These are phyloP conservation scores for Saccharomyces jurei DNA, from an alignment of 805 yeast species.

Conservation along the genomic window DNA sequence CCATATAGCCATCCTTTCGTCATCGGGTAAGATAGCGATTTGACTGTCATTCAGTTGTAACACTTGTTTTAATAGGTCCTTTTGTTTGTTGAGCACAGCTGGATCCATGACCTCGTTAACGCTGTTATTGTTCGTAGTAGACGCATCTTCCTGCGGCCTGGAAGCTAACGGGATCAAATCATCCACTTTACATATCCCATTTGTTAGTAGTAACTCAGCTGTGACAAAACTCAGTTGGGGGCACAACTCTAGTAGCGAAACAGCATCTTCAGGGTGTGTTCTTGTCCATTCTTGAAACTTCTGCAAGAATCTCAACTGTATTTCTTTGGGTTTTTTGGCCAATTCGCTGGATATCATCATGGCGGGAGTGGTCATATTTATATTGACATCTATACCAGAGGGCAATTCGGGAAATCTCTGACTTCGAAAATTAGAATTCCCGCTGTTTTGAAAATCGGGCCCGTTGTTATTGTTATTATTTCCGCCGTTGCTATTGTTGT, in stretches of 20 bases:
- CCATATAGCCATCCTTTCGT: conserved; percentile 37
- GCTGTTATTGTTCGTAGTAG: conserved; percentile 17
- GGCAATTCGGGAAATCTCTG: conserved; percentile 44
- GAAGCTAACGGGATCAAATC: conserved; percentile 30
- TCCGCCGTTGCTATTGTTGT: background rate
- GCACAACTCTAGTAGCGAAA: conserved; percentile 50
- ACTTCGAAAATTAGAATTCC: conserved; percentile 3
- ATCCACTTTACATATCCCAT: conserved; percentile 28
- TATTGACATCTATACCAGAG: conserved; percentile 39
- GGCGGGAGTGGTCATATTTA: conserved; percentile 33
- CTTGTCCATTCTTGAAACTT: conserved; percentile 46
- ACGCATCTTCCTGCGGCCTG: conserved; percentile 23
- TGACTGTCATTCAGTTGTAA: conserved; percentile 46
- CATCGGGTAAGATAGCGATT: conserved; percentile 40
- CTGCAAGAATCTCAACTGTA: conserved; percentile 22
- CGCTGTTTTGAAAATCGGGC: background rate
- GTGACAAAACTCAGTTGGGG: conserved; percentile 82
- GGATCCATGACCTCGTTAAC: conserved; percentile 15
- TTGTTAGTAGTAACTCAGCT: conserved; percentile 57
- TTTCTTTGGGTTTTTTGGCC: conserved; percentile 16
- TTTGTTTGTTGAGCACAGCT: conserved; percentile 31
- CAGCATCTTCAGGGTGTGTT: conserved; percentile 50
- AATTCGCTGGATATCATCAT: conserved; percentile 31
- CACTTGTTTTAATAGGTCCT: conserved; percentile 43
- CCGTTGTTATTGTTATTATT: conserved; percentile 6